These are phyloP conservation scores for Cornus controversa DNA, from an alignment of 148 eudicot species.

Conservation along the genomic window DNA sequence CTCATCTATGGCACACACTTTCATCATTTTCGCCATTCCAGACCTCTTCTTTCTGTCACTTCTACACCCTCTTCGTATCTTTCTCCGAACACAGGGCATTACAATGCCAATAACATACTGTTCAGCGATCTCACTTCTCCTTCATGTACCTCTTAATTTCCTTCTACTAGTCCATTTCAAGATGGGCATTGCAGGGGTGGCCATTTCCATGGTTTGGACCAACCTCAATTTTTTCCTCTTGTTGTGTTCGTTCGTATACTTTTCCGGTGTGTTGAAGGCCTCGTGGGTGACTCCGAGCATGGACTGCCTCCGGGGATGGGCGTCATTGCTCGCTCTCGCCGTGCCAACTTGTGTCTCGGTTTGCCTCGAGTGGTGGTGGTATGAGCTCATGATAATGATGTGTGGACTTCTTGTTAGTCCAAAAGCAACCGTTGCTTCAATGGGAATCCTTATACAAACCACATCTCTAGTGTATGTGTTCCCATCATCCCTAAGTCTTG, in stretches of 20 bases:
- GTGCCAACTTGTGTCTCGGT: conserved; percentile 64
- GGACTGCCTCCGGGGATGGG: conserved; percentile 69
- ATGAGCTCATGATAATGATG: conserved; percentile 70
- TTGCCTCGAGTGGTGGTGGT: conserved; percentile 93
- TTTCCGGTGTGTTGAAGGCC: conserved; percentile 48
- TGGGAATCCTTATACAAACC: conserved; percentile 78
- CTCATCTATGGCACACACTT: conserved; percentile 49
- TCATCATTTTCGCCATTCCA: conserved; percentile 58
- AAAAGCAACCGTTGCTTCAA: conserved; percentile 63
- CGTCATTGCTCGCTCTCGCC: conserved; percentile 41
- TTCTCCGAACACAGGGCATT: conserved; percentile 59
- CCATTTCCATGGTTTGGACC: conserved; percentile 53
- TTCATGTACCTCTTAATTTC: conserved; percentile 61
- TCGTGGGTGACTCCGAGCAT: conserved; percentile 58
- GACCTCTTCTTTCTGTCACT: conserved; percentile 63
- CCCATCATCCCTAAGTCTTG: conserved; percentile 63
- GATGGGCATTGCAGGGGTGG: conserved; percentile 62
- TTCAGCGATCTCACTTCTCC: conserved; percentile 40
- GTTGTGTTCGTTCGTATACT: conserved; percentile 39
- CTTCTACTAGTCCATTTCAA: conserved; percentile 48
- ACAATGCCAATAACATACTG: conserved; percentile 65
- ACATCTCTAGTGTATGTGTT: conserved; percentile 69
- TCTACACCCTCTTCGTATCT: conserved; percentile 65
- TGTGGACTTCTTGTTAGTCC: conserved; percentile 64
- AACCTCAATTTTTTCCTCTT: conserved; percentile 51